Percentiles rank a stretch among this genome's conserved stretches.
These are phyloP conservation scores for Lentinus polychrous DNA, from an alignment of 1,284 basidiomycete genomes.

Conservation along the genomic window DNA sequence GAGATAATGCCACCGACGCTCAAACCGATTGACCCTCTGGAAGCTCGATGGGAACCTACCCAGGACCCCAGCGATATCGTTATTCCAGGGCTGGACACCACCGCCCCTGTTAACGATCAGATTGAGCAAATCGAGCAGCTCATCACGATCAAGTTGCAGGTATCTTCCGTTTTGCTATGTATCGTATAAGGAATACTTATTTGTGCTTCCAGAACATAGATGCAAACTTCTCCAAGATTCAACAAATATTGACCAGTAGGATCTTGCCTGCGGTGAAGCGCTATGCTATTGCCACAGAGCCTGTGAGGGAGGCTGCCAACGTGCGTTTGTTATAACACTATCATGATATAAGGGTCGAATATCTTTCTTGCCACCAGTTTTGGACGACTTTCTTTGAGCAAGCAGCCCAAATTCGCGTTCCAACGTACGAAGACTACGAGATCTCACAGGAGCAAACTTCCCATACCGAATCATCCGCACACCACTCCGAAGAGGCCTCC, in stretches of 20 bases:
- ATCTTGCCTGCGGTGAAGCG: slow-evolving; percentile 85
- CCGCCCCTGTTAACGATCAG: slow-evolving; percentile 72
- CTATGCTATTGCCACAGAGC: slow-evolving; percentile 81
- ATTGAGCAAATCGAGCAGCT: slow-evolving; percentile 94
- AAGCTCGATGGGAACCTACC: slow-evolving; percentile 57
- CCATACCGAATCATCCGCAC: slow-evolving; percentile 24
- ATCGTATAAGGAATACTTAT: slow-evolving; percentile 3
- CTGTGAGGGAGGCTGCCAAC: slow-evolving; percentile 83
- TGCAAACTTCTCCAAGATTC: slow-evolving; percentile 87
- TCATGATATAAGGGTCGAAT: not conserved
- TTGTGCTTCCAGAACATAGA: slow-evolving; percentile 69
- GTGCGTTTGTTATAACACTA: slow-evolving; percentile 33
- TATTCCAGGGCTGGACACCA: slow-evolving; percentile 71
- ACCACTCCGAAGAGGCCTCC: slow-evolving; percentile 7
- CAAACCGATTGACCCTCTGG: slow-evolving; percentile 23
- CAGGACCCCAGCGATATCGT: slow-evolving; percentile 55
- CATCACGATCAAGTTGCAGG: slow-evolving; percentile 85
- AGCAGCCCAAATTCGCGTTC: slow-evolving; percentile 81
- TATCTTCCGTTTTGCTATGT: slow-evolving; percentile 22
- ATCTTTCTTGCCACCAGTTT: slow-evolving; percentile 45
- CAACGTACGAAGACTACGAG: slow-evolving; percentile 60
- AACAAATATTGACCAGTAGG: slow-evolving; percentile 77
- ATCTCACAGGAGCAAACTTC: slow-evolving; percentile 35
- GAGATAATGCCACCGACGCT: slow-evolving; percentile 9
- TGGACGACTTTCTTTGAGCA: slow-evolving; percentile 96